Evolutionary conservation across 208 protist species (phyloP).

Genomic region (Trypanosoma lewisi): DNA sequence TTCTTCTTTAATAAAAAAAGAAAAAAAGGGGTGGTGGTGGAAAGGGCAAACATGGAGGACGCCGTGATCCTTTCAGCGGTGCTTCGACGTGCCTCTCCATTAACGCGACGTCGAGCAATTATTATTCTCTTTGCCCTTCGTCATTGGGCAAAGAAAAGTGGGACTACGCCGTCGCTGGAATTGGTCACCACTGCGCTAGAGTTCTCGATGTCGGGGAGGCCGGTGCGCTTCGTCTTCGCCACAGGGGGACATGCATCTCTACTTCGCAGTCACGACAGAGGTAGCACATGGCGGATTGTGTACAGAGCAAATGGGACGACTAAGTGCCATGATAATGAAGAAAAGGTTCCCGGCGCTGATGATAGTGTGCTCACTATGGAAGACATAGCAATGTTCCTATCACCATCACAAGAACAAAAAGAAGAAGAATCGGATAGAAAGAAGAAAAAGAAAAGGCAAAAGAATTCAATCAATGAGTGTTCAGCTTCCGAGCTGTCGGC

Average conservation of each 20-base stretch:
- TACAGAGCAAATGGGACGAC: neutral
- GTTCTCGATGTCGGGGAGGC: slow-evolving; percentile 20
- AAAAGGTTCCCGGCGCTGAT: neutral
- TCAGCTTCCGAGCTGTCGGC: slow-evolving; percentile 4
- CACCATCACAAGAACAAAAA: neutral
- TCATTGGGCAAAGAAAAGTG: neutral
- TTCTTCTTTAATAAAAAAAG: neutral
- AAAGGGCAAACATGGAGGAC: slow-evolving; percentile 25
- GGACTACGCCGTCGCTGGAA: slow-evolving; percentile 6
- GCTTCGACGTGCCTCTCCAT: slow-evolving; percentile 20
- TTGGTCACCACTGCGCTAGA: slow-evolving; percentile 16
- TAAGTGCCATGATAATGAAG: neutral
- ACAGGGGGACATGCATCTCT: slow-evolving; percentile 47
- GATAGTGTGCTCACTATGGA: slow-evolving; percentile 5
- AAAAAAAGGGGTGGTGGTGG: neutral
- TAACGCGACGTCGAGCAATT: slow-evolving; percentile 23
- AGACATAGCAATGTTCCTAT: slow-evolving; percentile 11
- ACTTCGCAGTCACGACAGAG: slow-evolving; percentile 64
- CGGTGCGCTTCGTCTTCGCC: slow-evolving; percentile 60
- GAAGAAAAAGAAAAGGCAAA: neutral
- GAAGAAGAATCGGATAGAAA: neutral
- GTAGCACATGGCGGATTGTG: slow-evolving; percentile 44
- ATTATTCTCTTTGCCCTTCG: slow-evolving; percentile 22
- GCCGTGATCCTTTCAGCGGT: slow-evolving; percentile 14
- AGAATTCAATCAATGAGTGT: neutral